A percentile compares a stretch with the other conserved stretches of the same genome.
These are phyloP conservation scores for Immersiporthe knoxdaviesiana DNA, from an alignment of 2,329 filamentous ascomycete genomes.

Conservation along the genomic window DNA sequence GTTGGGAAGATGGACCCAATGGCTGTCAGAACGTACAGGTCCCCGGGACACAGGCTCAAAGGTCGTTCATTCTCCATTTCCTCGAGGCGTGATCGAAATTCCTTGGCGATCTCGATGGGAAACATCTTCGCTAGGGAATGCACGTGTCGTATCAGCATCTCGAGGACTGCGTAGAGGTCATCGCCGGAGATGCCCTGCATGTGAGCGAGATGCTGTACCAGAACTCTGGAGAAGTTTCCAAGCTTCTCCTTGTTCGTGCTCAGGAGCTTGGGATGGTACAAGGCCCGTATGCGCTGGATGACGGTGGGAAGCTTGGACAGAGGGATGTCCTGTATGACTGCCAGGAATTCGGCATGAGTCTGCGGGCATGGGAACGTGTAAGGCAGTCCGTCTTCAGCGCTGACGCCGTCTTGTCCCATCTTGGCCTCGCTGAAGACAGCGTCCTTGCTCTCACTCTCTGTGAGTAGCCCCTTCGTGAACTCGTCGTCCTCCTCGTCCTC, in stretches of 20 bases:
- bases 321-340: conserved; percentile 64
- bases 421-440: conserved; percentile 55
- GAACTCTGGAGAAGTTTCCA: conserved; percentile 63
- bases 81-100: conserved; percentile 74
- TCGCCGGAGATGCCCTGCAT: conserved; percentile 51
- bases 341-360: conserved; percentile 73
- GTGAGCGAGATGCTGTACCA: conserved; percentile 65
- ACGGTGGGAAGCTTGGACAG: conserved; percentile 72
- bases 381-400: conserved; percentile 62
- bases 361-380: conserved; percentile 88
- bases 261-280: conserved; percentile 89
- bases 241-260: conserved; percentile 85
- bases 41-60: conserved; percentile 63
- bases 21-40: conserved; percentile 82
- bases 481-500: conserved; percentile 63
- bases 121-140: conserved; percentile 91
- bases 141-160: conserved; percentile 83
- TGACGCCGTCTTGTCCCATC: conserved; percentile 47
- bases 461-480: conserved; percentile 71
- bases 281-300: conserved; percentile 84
- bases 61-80: conserved; percentile 55
- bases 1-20: conserved; percentile 87
- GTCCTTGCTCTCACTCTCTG: conserved; percentile 58
- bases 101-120: conserved; percentile 74
- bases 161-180: conserved; percentile 67